Percentiles rank a stretch among this genome's conserved stretches.
Evolutionary conservation across 2,329 filamentous ascomycete species (phyloP).

Genomic region (Elsinoe fawcettii): DNA sequence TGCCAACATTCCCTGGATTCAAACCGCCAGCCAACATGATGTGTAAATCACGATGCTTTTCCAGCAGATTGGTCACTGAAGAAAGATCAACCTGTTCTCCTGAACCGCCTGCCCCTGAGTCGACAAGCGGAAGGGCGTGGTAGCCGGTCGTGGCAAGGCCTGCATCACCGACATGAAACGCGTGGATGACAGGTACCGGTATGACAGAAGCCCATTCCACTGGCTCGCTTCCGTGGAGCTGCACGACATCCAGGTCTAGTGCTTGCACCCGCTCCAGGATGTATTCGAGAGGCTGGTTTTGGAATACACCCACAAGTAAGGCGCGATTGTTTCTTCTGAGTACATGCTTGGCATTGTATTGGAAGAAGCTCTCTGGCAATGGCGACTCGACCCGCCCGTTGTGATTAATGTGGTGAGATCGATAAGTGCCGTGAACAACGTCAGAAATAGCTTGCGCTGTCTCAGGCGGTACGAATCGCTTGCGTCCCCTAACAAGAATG

Average conservation of each 20-base stretch:
- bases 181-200: constrained; percentile 82
- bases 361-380: constrained; percentile 52
- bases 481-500: constrained; percentile 75
- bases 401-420: constrained; percentile 18
- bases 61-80: constrained; percentile 59
- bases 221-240: constrained; percentile 87
- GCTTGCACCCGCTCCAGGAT: constrained; percentile 69
- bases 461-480: constrained; percentile 70
- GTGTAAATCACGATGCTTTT: constrained; percentile 60
- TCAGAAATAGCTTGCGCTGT: constrained; percentile 73
- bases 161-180: constrained; percentile 69
- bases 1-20: constrained; percentile 66
- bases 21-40: constrained; percentile 82
- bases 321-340: constrained; percentile 39
- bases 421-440: constrained; percentile 55
- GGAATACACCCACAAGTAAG: constrained; percentile 86
- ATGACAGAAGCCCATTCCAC: constrained; percentile 85
- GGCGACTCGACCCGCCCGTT: background rate
- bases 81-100: constrained; percentile 69
- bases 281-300: constrained; percentile 78
- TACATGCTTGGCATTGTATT: constrained; percentile 37
- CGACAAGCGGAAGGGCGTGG: constrained; percentile 75
- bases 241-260: constrained; percentile 77
- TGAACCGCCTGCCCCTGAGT: constrained; percentile 75
- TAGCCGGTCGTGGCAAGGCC: constrained; percentile 68